Conservation (phyloP, 2,329 filamentous ascomycete species). For the Colletotrichum acutatum region DNA sequence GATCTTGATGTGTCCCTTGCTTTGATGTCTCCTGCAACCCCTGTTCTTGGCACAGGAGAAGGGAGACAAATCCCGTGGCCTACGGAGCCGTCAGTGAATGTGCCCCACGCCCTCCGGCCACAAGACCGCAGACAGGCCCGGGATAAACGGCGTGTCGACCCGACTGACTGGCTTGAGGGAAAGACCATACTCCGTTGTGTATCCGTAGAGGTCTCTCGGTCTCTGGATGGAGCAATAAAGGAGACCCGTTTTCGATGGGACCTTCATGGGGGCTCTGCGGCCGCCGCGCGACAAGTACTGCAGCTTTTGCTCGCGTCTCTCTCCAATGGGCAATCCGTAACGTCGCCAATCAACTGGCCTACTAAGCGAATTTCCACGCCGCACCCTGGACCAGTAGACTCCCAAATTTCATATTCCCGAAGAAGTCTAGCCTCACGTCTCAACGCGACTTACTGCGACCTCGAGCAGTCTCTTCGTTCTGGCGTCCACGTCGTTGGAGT, state of each 20-base stretch:
- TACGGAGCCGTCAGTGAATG: neutral
- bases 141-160: constrained; percentile 15
- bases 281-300: constrained; percentile 5
- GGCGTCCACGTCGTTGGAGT: constrained; percentile 6
- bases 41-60: neutral
- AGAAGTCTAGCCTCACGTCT: neutral
- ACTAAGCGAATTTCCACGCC: neutral
- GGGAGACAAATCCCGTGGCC: neutral
- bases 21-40: neutral
- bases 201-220: neutral
- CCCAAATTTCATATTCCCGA: neutral
- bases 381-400: neutral
- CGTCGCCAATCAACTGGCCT: constrained; percentile 11
- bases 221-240: constrained; percentile 9
- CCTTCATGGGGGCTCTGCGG: constrained; percentile 13
- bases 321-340: neutral
- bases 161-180: constrained; percentile 14
- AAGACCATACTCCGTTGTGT: neutral
- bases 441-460: neutral
- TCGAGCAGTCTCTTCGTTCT: neutral
- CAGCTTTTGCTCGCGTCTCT: neutral
- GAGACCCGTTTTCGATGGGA: constrained; percentile 8
- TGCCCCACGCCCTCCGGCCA: constrained; percentile 6
- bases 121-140: constrained; percentile 11
- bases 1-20: neutral